Conservation (phyloP, 768 basidiomycete species). For the Termitomyces eurrhizus region DNA sequence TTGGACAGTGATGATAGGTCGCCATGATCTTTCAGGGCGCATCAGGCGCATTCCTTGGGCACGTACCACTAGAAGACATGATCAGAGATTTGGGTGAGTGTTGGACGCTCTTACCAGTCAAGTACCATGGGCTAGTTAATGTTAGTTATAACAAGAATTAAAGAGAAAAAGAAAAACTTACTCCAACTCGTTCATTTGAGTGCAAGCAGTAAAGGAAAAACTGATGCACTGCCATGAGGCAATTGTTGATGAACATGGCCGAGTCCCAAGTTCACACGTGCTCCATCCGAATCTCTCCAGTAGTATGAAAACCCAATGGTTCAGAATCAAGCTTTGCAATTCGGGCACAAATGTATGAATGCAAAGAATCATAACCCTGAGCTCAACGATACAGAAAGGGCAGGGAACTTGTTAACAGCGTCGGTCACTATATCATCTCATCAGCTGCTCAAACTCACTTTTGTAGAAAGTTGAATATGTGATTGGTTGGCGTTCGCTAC, state of each 20-base stretch:
- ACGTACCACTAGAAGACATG: conserved; percentile 30
- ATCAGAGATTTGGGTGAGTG: background rate
- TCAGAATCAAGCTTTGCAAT: too few relatives aligned
- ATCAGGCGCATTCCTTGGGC: conserved; percentile 43
- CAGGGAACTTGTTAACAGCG: too few relatives aligned
- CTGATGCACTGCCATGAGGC: background rate
- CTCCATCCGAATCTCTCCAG: too few relatives aligned
- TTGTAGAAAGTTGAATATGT: too few relatives aligned
- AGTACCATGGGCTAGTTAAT: conserved; percentile 26
- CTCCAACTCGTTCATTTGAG: background rate
- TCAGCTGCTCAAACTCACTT: too few relatives aligned
- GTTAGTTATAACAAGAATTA: background rate
- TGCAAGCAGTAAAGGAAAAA: background rate
- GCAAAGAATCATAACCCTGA: too few relatives aligned
- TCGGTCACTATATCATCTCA: too few relatives aligned
- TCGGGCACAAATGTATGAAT: too few relatives aligned
- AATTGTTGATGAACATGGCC: background rate
- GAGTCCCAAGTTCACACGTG: background rate
- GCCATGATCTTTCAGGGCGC: conserved; percentile 61
- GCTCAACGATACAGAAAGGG: too few relatives aligned
- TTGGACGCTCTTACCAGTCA: conserved; percentile 23
- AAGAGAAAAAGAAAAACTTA: background rate
- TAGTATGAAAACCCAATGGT: too few relatives aligned
- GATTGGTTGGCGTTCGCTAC: too few relatives aligned
- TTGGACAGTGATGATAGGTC: conserved; percentile 59